phyloP scores from a whole-genome alignment of 1,139 yeast species.

The Yamadazyma diospyri region DNA sequence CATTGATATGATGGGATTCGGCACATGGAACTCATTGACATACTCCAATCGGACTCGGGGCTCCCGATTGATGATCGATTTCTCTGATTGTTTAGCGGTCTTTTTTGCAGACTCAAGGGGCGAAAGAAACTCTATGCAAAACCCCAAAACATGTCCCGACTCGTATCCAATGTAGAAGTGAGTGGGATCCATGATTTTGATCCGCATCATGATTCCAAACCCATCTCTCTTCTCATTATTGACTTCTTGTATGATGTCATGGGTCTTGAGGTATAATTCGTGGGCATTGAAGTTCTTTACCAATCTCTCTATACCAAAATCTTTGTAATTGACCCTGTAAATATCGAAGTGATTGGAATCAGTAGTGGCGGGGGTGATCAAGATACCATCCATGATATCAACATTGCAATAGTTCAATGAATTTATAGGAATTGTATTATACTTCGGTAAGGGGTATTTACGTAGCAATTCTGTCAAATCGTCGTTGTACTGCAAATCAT shows the following conservation, averaged over 20 bases:
- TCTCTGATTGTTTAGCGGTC: not conserved
- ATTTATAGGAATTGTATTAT: slow-evolving; percentile 49
- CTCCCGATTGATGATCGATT: slow-evolving; percentile 10
- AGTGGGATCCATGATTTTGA: slow-evolving; percentile 29
- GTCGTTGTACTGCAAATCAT: slow-evolving; percentile 13
- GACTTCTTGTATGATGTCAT: slow-evolving; percentile 11
- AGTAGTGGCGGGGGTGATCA: slow-evolving; percentile 51
- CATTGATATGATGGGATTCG: slow-evolving; percentile 50
- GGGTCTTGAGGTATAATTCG: slow-evolving; percentile 12
- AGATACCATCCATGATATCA: slow-evolving; percentile 20
- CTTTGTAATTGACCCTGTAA: slow-evolving; percentile 29
- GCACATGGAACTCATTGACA: slow-evolving; percentile 33
- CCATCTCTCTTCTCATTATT: slow-evolving; percentile 25
- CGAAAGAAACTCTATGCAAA: slow-evolving; percentile 11
- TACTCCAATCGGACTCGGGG: slow-evolving; percentile 17
- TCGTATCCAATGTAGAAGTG: slow-evolving; percentile 50
- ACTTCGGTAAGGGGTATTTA: slow-evolving; percentile 17
- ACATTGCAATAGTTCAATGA: slow-evolving; percentile 56
- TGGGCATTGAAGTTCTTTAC: slow-evolving; percentile 25
- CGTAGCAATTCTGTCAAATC: slow-evolving; percentile 9
- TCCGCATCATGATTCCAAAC: slow-evolving; percentile 56
- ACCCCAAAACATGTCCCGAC: slow-evolving; percentile 49
- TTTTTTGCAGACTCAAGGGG: slow-evolving; percentile 13
- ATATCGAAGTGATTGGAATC: slow-evolving; percentile 54
- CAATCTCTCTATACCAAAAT: slow-evolving; percentile 22